A percentile compares a stretch with the other conserved stretches of the same genome.
These are phyloP conservation scores for Ogataea ramenticola DNA, from an alignment of 805 yeast genomes.

Conservation along the genomic window DNA sequence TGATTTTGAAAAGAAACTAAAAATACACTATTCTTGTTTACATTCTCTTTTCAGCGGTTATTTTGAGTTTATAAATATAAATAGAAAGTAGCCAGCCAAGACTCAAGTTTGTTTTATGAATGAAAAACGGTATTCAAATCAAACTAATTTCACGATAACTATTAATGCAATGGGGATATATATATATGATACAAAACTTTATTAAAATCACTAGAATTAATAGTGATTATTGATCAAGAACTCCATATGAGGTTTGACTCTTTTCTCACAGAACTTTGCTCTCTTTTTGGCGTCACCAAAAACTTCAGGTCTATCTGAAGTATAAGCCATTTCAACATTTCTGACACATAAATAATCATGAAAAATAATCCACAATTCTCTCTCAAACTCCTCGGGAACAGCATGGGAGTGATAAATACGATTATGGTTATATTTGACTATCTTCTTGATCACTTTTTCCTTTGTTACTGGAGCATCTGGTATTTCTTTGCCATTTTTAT, in stretches of 20 bases:
- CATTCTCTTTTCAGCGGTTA: too few relatives aligned
- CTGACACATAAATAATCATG: slow-evolving; percentile 14
- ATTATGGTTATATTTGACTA: slow-evolving; percentile 2
- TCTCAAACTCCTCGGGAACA: slow-evolving; percentile 11
- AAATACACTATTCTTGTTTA: too few relatives aligned
- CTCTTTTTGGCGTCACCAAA: slow-evolving; percentile 9
- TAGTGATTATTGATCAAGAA: slow-evolving; percentile 4
- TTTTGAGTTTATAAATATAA: too few relatives aligned
- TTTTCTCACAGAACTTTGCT: slow-evolving; percentile 10
- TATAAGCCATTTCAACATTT: slow-evolving; percentile 10
- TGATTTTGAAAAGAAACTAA: too few relatives aligned
- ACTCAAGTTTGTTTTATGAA: too few relatives aligned
- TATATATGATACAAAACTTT: too few relatives aligned
- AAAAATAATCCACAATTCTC: slow-evolving; percentile 13
- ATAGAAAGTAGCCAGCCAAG: too few relatives aligned
- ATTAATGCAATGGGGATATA: too few relatives aligned
- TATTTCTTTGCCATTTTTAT: slow-evolving; percentile 6
- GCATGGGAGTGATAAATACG: slow-evolving; percentile 7
- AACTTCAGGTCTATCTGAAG: slow-evolving; percentile 3
- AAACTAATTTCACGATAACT: too few relatives aligned
- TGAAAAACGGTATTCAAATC: too few relatives aligned
- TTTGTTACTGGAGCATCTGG: not conserved
- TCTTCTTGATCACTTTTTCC: not conserved
- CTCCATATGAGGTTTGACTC: slow-evolving; percentile 10
- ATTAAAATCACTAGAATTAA: too few relatives aligned